Percentiles rank a stretch among this genome's conserved stretches.
Conservation (phyloP, 371 early-diverging fungal genomes). For the Chytridium lagenaria region DNA sequence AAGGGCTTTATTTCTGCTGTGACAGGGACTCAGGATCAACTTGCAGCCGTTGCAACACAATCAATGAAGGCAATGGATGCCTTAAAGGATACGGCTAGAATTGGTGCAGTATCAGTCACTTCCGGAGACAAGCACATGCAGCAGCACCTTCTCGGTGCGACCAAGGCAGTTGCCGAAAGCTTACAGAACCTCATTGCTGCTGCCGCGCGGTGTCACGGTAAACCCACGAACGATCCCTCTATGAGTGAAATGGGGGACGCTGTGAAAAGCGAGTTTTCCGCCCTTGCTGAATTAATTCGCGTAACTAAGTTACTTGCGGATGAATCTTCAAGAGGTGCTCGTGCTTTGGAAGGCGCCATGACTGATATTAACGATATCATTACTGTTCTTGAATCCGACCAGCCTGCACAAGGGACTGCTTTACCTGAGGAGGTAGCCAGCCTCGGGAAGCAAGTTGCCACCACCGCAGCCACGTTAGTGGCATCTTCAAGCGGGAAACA, state of each 20-base stretch:
- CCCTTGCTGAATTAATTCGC: slow-evolving; percentile 47
- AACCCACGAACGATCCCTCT: slow-evolving; percentile 30
- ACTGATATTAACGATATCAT: slow-evolving; percentile 41
- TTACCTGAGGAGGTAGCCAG: slow-evolving; percentile 61
- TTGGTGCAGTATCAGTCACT: slow-evolving; percentile 51
- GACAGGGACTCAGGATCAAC: slow-evolving; percentile 43
- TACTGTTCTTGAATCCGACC: slow-evolving; percentile 30
- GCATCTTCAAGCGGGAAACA: slow-evolving; percentile 42
- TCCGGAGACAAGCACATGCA: slow-evolving; percentile 59
- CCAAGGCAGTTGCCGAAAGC: slow-evolving; percentile 43
- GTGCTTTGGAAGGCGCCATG: slow-evolving; percentile 47
- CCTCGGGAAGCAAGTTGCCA: slow-evolving; percentile 44
- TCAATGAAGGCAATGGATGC: slow-evolving; percentile 34
- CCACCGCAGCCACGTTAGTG: slow-evolving; percentile 20
- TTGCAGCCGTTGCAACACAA: slow-evolving; percentile 34
- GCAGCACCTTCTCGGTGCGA: slow-evolving; percentile 50
- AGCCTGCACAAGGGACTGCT: slow-evolving; percentile 58
- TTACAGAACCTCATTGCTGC: slow-evolving; percentile 45
- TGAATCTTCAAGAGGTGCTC: slow-evolving; percentile 45
- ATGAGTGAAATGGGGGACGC: slow-evolving; percentile 41
- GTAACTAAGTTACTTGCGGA: slow-evolving; percentile 50
- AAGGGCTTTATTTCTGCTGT: slow-evolving; percentile 47
- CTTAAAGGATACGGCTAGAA: slow-evolving; percentile 39
- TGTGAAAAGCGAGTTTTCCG: slow-evolving; percentile 39
- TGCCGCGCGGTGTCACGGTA: slow-evolving; percentile 42